A percentile compares a stretch with the other conserved stretches of the same genome.
Conservation (phyloP, 2,329 filamentous ascomycete genomes). For the Neonectria ditissima region DNA sequence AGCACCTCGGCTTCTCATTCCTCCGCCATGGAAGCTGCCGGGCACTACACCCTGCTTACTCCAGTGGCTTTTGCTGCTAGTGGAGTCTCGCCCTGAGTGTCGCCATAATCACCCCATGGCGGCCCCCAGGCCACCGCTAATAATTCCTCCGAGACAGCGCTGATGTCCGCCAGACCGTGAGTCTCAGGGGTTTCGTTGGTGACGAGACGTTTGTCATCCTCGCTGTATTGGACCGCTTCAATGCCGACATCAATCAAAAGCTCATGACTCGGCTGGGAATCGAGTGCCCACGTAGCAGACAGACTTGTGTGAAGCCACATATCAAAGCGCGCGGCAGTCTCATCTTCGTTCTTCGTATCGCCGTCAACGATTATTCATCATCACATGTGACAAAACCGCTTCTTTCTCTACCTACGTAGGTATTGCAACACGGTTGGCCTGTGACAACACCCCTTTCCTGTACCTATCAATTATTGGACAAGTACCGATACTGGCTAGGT, state of each 20-base stretch:
- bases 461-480: too few species aligned
- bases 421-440: background rate
- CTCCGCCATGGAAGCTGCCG: background rate
- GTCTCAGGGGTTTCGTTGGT: background rate
- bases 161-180: background rate
- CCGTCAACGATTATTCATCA: background rate
- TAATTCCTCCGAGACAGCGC: background rate
- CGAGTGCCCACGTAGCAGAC: background rate
- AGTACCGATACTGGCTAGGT: background rate
- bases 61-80: slow-evolving; percentile 16
- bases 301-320: slow-evolving; percentile 3
- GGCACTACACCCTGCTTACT: background rate
- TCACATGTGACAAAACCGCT: background rate
- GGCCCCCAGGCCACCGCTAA: slow-evolving; percentile 12
- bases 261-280: slow-evolving; percentile 16
- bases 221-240: slow-evolving; percentile 9
- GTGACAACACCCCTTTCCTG: background rate
- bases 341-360: slow-evolving; percentile 8
- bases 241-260: background rate
- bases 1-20: background rate
- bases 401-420: background rate
- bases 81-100: slow-evolving; percentile 13
- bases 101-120: slow-evolving; percentile 15
- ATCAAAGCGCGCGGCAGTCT: slow-evolving; percentile 4
- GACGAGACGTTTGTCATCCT: background rate